These are phyloP conservation scores for Trametes cinnabarina DNA, from an alignment of 768 basidiomycete species.

Conservation along the genomic window DNA sequence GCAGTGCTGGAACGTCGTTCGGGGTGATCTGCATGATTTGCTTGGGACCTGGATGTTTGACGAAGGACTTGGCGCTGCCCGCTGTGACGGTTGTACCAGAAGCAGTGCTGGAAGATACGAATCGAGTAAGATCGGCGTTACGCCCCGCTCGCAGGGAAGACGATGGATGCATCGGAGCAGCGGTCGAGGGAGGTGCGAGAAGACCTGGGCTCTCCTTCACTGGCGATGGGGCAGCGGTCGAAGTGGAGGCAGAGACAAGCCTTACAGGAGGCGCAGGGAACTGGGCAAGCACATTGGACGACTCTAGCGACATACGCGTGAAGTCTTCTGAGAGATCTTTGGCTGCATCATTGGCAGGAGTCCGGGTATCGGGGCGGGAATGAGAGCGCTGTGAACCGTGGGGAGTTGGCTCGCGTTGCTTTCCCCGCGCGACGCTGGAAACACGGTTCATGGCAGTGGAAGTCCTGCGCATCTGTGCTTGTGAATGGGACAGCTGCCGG, in stretches of 20 bases:
- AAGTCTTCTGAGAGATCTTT: constrained; percentile 38
- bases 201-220: constrained; percentile 4
- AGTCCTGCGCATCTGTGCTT: constrained; percentile 2
- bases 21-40: constrained; percentile 82
- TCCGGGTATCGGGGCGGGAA: constrained; percentile 37
- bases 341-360: constrained; percentile 12
- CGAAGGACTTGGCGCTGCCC: constrained; percentile 75
- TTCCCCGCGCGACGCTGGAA: constrained; percentile 9
- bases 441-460: neutral
- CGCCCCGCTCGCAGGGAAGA: constrained; percentile 50
- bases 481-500: neutral
- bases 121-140: constrained; percentile 79
- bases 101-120: constrained; percentile 86
- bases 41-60: constrained; percentile 78
- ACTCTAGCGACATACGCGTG: constrained; percentile 44
- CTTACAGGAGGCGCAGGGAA: constrained; percentile 26
- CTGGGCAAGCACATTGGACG: constrained; percentile 27
- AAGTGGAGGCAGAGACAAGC: constrained; percentile 10
- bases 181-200: constrained; percentile 18
- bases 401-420: constrained; percentile 17
- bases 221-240: constrained; percentile 7
- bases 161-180: constrained; percentile 43
- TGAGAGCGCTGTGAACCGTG: constrained; percentile 44
- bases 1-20: constrained; percentile 68
- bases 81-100: constrained; percentile 71